Evolutionary conservation across 352 stramenopile genomes (phyloP), one percentile per base, ranked within the genome.

Genomic region (Thraustotheca clavata): DNA sequence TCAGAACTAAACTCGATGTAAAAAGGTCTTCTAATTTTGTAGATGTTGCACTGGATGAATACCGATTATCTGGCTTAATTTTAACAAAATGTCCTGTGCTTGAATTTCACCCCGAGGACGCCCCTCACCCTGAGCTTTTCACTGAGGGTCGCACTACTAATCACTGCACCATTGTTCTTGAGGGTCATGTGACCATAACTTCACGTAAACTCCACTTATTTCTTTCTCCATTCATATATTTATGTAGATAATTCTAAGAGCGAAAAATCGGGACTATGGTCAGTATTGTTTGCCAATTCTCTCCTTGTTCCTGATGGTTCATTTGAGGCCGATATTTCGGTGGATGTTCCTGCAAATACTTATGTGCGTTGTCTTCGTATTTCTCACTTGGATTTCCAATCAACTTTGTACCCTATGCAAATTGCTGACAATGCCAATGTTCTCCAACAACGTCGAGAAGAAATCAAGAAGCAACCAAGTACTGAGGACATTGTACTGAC

Each of bases 331-430:
- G 57, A 65, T 46, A 32, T 65, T n/a, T 57, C 57, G n/a, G 57
- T 65, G 16, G 18, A 65, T n/a, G 39, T 65, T 3, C 57, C 57
- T 3, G 7, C 4, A 2, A 46, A 65, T 27, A 46, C 46, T 4
- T 34, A 65, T 35, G 41, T 54, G 18, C 57, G 38, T 16, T 33
- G 16, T 16, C 11, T 65, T 22, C 57, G 57, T 46, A 54, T 65
- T 26, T 34, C 57, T 11, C 57, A 43, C 24, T 35, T 65, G 3
- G 57, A 65, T 18, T 65, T 65, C 29, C 57, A 65, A 55, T 14
- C 57, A 32, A 65, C 57, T 27, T 22, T 65, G 18, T 65, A 55
- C 40, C 57, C 57, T 16, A 65, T 65, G 57, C 57, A 54, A 9
- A 54, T 65, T 22, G 41, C 31, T 4, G 38, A 54, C 20, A 33